Percentiles rank a stretch among this genome's conserved stretches.
Conservation (phyloP, 2,329 filamentous ascomycete genomes). For the Elsinoe australis region DNA sequence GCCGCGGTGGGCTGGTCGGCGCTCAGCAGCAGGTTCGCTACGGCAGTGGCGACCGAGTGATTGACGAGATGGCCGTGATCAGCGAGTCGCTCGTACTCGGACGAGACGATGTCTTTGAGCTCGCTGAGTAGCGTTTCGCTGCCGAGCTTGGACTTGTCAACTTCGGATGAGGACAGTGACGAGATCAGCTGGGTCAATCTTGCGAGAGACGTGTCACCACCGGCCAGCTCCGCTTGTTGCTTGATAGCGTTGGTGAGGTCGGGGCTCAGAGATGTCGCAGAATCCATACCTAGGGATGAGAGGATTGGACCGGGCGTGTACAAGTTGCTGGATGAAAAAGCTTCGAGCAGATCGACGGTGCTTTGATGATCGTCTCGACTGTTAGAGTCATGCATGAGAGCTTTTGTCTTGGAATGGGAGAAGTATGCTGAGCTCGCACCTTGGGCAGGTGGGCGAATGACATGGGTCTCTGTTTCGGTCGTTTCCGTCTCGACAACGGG, state of each 20-base stretch:
- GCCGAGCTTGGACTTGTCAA: not conserved
- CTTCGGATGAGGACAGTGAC: not conserved
- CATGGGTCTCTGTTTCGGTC: not conserved
- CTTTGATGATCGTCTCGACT: not conserved
- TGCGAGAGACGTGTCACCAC: slow-evolving; percentile 2
- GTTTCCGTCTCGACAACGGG: not conserved
- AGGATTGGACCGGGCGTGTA: not conserved
- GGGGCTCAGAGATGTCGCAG: not conserved
- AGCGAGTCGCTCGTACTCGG: slow-evolving; percentile 1
- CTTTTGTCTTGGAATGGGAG: not conserved
- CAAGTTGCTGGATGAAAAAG: not conserved
- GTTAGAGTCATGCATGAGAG: not conserved
- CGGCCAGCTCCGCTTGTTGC: not conserved
- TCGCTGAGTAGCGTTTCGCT: not conserved
- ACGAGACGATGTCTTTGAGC: slow-evolving; percentile 1
- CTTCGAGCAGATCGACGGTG: not conserved
- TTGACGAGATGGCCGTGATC: slow-evolving; percentile 6
- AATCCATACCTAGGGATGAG: not conserved
- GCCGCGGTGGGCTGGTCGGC: slow-evolving; percentile 5
- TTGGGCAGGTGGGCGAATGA: not conserved
- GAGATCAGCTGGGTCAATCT: slow-evolving; percentile 5
- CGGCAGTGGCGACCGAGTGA: not conserved
- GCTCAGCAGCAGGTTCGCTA: slow-evolving; percentile 4
- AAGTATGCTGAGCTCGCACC: not conserved
- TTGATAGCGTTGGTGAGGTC: not conserved